Percentiles rank a stretch among this genome's conserved stretches.
These are phyloP conservation scores for Coemansia sp. DNA, from an alignment of 192 early-diverging fungal species.

Conservation along the genomic window DNA sequence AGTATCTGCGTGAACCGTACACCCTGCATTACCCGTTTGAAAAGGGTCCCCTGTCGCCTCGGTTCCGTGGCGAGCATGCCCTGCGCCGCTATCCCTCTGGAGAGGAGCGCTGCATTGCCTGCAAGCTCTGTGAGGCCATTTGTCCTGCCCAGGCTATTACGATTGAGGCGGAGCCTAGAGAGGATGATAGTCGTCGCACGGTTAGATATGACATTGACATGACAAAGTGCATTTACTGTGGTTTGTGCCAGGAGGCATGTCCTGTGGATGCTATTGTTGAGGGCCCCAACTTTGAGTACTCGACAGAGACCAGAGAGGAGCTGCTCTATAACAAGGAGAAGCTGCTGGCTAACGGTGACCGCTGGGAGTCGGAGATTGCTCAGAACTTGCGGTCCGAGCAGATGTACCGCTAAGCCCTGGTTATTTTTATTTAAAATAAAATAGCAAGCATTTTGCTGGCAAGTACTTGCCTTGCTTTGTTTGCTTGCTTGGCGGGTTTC, in stretches of 20 bases:
- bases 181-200: conserved; percentile 90
- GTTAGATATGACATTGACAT: conserved; percentile 99
- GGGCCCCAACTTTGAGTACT: conserved; percentile 94
- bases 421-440: too few relatives aligned
- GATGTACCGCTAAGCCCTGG: conserved; percentile 65
- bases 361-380: conserved; percentile 95
- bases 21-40: conserved; percentile 96
- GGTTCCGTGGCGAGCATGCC: conserved; percentile 97
- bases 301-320: conserved; percentile 97
- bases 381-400: conserved; percentile 64
- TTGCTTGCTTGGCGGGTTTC: too few relatives aligned
- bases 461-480: too few relatives aligned
- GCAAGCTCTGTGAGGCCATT: conserved; percentile 96
- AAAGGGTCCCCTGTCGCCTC: conserved; percentile 87
- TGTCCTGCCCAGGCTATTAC: conserved; percentile 98
- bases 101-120: conserved; percentile 98
- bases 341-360: conserved; percentile 94
- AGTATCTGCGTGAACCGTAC: conserved; percentile 93
- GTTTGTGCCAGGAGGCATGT: conserved; percentile 95
- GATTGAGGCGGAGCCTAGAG: conserved; percentile 93
- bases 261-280: conserved; percentile 99
- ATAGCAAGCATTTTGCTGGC: too few relatives aligned
- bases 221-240: conserved; percentile 98
- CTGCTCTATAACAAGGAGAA: conserved; percentile 98
- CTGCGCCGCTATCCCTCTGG: conserved; percentile 92